Evolutionary conservation across 768 basidiomycete genomes (phyloP), one percentile per base, ranked within the genome.

Genomic region (Trametes maxima): DNA sequence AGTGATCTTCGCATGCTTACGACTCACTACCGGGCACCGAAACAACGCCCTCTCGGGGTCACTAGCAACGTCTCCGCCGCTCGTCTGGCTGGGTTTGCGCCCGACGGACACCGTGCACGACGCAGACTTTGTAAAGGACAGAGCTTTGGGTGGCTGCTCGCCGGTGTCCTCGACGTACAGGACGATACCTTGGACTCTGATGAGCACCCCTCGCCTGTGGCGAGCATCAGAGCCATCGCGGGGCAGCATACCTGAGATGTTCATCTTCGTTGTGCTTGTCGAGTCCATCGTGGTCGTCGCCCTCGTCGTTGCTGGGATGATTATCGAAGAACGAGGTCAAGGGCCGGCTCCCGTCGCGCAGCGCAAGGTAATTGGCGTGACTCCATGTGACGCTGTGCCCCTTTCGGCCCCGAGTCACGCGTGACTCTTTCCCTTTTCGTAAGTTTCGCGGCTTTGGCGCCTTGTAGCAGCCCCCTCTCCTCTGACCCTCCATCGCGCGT

Each of bases 11-110:
- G 90, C 90, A 76, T 93, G 90, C 68, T 77, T 83, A 24, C 90
- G 82, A 71, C 88, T 90, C 64, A 93, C 87, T 47, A 92, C 90
- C 33, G 89, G 86, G 69, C 90, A 92, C 50, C 84, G 75, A 65
- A 92, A 92, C 72, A 85, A 81, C 16, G 85, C 88, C 58, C 79
- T 79, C 56, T 80, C 57, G 61, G 49, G 36, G 19, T 60, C 54
- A 50, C 71, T 71, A 24, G 79, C 78, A 51, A 72, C 73, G 58
- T 76, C 78, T 65, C 83, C 79, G 28, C 28, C 28, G 28, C 28
- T 33, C 28, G 28, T 33, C 57, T 77, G 78, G 19, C 80, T 71
- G 11, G 89, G 84, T 60, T 85, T 84, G 48, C 90, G 85, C 4
- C 90, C 90, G 68, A 92, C 85, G 62, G 82, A 78, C 16, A 92